Evolutionary conservation across 1,284 basidiomycete genomes (phyloP).

Genomic region (Ceratobasidium sp.): DNA sequence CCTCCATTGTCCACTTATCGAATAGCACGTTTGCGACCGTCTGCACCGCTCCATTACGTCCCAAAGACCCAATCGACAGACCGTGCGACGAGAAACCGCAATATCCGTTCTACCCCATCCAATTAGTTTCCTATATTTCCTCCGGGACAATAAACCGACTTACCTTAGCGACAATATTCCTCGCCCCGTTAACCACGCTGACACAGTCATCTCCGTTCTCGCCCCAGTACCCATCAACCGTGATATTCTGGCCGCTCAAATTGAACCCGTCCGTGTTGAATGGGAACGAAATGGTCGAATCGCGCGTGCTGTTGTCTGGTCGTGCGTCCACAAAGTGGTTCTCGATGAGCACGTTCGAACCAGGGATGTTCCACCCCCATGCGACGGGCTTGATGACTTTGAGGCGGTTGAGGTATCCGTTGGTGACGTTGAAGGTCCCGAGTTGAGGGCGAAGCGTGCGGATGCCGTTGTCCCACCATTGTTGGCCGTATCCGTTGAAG

Average conservation of each 20-base stretch:
- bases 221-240: conserved; percentile 71
- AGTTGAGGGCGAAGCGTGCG: conserved; percentile 55
- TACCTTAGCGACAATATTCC: conserved; percentile 60
- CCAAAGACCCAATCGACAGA: conserved; percentile 72
- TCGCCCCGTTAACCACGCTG: conserved; percentile 66
- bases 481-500: conserved; percentile 71
- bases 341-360: too few species aligned
- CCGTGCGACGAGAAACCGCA: conserved; percentile 69
- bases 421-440: conserved; percentile 57
- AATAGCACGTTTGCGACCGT: conserved; percentile 71
- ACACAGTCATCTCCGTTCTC: conserved; percentile 74
- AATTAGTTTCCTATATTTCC: neutral
- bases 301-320: conserved; percentile 67
- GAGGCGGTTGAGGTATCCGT: conserved; percentile 69
- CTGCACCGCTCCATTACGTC: conserved; percentile 65
- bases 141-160: neutral
- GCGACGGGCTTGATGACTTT: conserved; percentile 74
- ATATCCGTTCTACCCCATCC: conserved; percentile 56
- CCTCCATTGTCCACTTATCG: conserved; percentile 69
- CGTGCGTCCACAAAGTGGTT: too few species aligned
- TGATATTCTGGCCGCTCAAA: conserved; percentile 67
- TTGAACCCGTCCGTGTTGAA: conserved; percentile 77
- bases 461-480: conserved; percentile 72
- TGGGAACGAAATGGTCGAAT: conserved; percentile 68
- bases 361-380: conserved; percentile 70